These are phyloP conservation scores for Neocatenulostroma microsporum DNA, from an alignment of 2,329 filamentous ascomycete genomes.

Conservation along the genomic window DNA sequence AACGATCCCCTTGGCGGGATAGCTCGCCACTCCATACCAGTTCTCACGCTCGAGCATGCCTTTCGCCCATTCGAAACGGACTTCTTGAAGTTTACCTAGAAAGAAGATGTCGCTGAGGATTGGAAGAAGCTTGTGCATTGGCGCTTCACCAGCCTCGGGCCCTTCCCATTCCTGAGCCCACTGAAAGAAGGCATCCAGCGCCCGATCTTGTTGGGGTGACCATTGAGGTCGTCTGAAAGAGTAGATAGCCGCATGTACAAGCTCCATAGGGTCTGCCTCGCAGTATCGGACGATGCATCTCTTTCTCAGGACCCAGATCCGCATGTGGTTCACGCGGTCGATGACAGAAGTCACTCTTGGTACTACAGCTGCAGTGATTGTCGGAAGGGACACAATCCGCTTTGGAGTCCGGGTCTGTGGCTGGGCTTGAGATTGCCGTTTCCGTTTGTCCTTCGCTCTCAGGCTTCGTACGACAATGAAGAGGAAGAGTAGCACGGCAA, in stretches of 20 bases:
- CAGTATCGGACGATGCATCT: no score
- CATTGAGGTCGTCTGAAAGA: not conserved
- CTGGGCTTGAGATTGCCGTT: no score
- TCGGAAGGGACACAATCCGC: no score
- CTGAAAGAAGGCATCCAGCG: not conserved
- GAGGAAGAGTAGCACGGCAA: no score
- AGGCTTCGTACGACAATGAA: no score
- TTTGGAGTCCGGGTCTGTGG: no score
- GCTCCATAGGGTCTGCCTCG: not conserved
- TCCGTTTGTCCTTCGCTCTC: no score
- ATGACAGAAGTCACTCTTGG: no score
- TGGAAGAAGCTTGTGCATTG: not conserved
- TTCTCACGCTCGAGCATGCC: not conserved
- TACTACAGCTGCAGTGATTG: no score
- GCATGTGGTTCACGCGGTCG: no score
- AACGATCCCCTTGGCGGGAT: not conserved
- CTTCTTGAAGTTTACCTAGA: not conserved
- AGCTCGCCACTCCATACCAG: not conserved
- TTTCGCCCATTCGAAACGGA: not conserved
- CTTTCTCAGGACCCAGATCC: no score
- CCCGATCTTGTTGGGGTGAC: not conserved
- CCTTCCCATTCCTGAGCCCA: not conserved
- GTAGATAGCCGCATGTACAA: not conserved
- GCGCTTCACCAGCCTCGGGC: not conserved
- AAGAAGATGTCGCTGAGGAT: constrained; percentile 4